Conservation (phyloP, 345 rosid species). For the Fremontodendron californicum region DNA sequence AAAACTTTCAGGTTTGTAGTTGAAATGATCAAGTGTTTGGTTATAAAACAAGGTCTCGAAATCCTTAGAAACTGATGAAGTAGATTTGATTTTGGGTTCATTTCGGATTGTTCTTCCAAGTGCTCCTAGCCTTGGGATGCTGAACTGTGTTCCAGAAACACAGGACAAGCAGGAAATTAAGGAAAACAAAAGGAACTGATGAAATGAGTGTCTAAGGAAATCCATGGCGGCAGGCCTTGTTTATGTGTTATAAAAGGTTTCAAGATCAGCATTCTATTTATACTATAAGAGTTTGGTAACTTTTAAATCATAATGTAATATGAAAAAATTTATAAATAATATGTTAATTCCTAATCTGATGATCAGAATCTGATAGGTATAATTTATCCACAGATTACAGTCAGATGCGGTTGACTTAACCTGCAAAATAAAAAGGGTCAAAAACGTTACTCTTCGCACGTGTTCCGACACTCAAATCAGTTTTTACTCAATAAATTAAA, state of each 20-base stretch:
- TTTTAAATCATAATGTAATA: too few species aligned
- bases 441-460: too few species aligned
- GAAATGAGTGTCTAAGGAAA: not conserved
- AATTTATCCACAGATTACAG: not conserved
- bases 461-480: too few species aligned
- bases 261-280: slow-evolving; percentile 9
- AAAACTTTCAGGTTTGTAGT: slow-evolving; percentile 45
- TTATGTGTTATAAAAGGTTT: not conserved
- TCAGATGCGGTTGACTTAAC: not conserved
- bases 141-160: not conserved
- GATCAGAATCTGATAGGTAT: not conserved
- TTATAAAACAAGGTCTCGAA: slow-evolving; percentile 25
- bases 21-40: slow-evolving; percentile 56
- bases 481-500: too few species aligned
- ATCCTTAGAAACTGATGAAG: slow-evolving; percentile 12
- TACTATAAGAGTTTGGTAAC: slow-evolving; percentile 9
- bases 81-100: not conserved
- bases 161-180: not conserved
- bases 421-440: too few species aligned
- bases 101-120: slow-evolving; percentile 1
- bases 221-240: too few species aligned
- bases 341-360: not conserved
- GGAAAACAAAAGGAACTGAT: not conserved
- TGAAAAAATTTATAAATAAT: too few species aligned
- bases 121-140: slow-evolving; percentile 23